phyloP scores from a whole-genome alignment of 2,329 filamentous ascomycete species.

The Ceratocystis colombiana region DNA sequence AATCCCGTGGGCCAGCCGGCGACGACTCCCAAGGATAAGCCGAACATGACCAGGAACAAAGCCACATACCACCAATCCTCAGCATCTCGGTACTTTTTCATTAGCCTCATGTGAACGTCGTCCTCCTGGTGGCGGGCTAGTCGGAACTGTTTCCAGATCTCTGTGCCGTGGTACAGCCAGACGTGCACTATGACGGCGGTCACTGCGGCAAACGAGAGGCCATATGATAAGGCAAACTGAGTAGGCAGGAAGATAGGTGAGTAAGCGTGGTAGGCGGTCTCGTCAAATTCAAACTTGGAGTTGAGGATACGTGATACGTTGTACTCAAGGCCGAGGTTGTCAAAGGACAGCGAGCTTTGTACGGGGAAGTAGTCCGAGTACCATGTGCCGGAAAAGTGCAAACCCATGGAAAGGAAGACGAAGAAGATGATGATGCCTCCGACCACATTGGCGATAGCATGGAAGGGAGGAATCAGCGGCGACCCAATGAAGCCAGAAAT shows the following conservation, averaged over 20 bases:
- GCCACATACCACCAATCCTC: constrained; percentile 51
- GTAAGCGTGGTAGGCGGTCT: constrained; percentile 43
- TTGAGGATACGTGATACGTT: constrained; percentile 44
- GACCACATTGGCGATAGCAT: constrained; percentile 50
- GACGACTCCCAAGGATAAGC: constrained; percentile 45
- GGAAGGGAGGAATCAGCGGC: constrained; percentile 51
- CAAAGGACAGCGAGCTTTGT: constrained; percentile 44
- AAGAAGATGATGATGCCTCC: constrained; percentile 45
- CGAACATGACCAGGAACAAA: constrained; percentile 45
- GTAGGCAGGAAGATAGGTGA: constrained; percentile 55
- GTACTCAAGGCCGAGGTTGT: constrained; percentile 46
- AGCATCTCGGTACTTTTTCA: constrained; percentile 52
- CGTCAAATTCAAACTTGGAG: constrained; percentile 40
- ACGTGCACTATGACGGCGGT: constrained; percentile 51
- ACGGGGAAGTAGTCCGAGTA: constrained; percentile 47
- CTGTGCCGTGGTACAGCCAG: constrained; percentile 44
- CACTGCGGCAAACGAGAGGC: constrained; percentile 57
- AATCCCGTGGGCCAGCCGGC: constrained; percentile 48
- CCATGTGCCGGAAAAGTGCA: constrained; percentile 39
- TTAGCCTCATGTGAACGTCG: constrained; percentile 50
- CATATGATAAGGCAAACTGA: constrained; percentile 51
- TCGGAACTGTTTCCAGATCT: constrained; percentile 47
- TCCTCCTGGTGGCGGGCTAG: constrained; percentile 48
- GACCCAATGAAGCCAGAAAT: constrained; percentile 46
- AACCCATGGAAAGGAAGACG: constrained; percentile 38